Conservation (phyloP, 345 rosid genomes). For the Populus tremula region DNA sequence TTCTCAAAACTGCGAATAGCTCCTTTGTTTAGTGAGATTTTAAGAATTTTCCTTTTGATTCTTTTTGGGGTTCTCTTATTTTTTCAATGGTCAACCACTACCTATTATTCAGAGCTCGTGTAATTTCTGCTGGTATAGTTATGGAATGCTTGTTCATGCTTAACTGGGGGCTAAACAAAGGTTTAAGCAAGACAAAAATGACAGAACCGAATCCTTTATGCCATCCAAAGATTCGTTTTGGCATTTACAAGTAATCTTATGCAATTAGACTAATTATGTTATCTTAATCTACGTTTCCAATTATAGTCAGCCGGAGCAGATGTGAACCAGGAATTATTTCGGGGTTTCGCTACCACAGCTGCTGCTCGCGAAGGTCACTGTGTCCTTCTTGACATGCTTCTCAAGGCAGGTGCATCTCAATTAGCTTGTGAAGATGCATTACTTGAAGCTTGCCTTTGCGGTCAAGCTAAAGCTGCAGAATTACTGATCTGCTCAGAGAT, state of each 20-base stretch:
- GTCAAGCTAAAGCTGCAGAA: slow-evolving; percentile 30
- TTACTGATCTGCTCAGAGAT: slow-evolving; percentile 35
- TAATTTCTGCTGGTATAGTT: neutral
- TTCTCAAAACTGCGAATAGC: neutral
- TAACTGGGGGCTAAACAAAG: neutral
- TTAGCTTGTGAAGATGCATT: slow-evolving; percentile 36
- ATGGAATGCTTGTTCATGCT: neutral
- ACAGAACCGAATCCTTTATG: neutral
- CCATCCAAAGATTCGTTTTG: too few relatives aligned
- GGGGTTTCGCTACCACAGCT: slow-evolving; percentile 42
- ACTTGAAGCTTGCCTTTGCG: slow-evolving; percentile 36
- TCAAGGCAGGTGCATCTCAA: slow-evolving; percentile 41
- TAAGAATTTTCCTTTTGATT: too few relatives aligned
- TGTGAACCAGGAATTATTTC: slow-evolving; percentile 37
- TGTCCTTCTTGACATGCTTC: slow-evolving; percentile 34
- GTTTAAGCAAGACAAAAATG: neutral
- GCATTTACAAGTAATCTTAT: too few relatives aligned
- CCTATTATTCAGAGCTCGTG: neutral
- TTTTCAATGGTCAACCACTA: neutral
- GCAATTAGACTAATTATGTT: neutral
- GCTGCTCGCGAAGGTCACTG: slow-evolving; percentile 40
- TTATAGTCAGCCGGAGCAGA: slow-evolving; percentile 39
- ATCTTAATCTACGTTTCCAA: neutral
- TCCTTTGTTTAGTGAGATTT: too few relatives aligned
- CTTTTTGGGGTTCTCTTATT: neutral